Percentiles rank a stretch among this genome's conserved stretches.
phyloP scores from a whole-genome alignment of 352 stramenopile genomes.

The Phytophthora syringae region DNA sequence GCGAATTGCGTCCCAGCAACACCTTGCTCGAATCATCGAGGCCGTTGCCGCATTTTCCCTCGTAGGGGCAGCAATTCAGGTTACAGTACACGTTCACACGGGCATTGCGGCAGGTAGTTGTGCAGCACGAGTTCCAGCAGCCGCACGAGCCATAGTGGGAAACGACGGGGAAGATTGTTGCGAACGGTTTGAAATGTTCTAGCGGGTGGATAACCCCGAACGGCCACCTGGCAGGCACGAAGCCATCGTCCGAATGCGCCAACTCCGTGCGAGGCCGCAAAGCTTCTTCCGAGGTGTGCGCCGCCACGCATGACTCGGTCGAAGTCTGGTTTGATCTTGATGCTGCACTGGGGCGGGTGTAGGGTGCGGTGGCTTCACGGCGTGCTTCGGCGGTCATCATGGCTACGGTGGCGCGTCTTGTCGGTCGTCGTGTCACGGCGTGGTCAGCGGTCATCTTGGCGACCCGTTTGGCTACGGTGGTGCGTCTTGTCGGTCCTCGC shows the following conservation, averaged over 20 bases:
- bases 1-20: not conserved
- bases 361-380: not conserved
- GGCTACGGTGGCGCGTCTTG: too few species aligned
- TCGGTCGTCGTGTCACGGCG: not conserved
- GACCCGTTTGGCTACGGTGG: not conserved
- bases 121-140: not conserved
- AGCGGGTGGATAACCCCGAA: not conserved
- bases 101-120: not conserved
- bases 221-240: constrained; percentile 1
- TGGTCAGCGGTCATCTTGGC: not conserved
- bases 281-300: not conserved
- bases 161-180: constrained; percentile 1
- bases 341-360: not conserved
- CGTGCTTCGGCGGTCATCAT: too few species aligned
- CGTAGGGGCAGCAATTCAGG: constrained; percentile 12
- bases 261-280: not conserved
- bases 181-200: constrained; percentile 5
- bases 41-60: constrained; percentile 12
- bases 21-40: constrained; percentile 2
- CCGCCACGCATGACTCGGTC: not conserved
- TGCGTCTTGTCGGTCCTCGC: not conserved
- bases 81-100: constrained; percentile 12
- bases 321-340: not conserved
- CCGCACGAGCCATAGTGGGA: constrained; percentile 5
- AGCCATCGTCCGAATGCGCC: not conserved